Evolutionary conservation across 768 basidiomycete species (phyloP).

Genomic region (Neoboletus subvelutipes): DNA sequence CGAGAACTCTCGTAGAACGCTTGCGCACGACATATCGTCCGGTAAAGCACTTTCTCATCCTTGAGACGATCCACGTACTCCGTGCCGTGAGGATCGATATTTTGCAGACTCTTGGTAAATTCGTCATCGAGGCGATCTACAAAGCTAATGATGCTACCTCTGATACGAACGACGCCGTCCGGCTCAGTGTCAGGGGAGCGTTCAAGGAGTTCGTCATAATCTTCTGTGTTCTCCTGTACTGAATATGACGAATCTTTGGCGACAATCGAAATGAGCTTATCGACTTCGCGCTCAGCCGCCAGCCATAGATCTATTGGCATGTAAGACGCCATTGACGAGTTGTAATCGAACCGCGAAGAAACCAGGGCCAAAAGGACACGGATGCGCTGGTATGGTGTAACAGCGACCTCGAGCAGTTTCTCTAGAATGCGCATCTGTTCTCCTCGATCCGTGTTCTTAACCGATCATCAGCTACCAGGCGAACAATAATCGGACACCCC

Average conservation of each 20-base stretch:
- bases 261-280: constrained; percentile 81
- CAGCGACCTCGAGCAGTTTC: constrained; percentile 80
- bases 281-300: constrained; percentile 82
- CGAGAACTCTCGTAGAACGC: constrained; percentile 83
- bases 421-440: constrained; percentile 94
- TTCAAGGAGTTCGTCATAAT: constrained; percentile 90
- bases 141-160: constrained; percentile 95
- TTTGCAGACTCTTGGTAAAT: constrained; percentile 95
- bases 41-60: constrained; percentile 93
- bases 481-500: constrained; percentile 9
- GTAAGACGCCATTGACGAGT: constrained; percentile 77
- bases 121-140: constrained; percentile 97
- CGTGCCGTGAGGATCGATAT: constrained; percentile 98
- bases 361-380: constrained; percentile 92
- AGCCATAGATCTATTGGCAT: constrained; percentile 95
- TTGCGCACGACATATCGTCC: constrained; percentile 90
- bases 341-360: constrained; percentile 96
- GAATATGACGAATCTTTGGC: constrained; percentile 70
- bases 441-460: constrained; percentile 90
- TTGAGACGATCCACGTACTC: constrained; percentile 97
- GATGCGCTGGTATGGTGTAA: constrained; percentile 88
- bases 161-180: constrained; percentile 76
- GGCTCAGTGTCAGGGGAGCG: constrained; percentile 72
- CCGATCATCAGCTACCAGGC: constrained; percentile 10
- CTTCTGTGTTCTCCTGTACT: constrained; percentile 82